Evolutionary conservation across 1,139 yeast species (phyloP).

Genomic region (Saccharomycopsis phalli): DNA sequence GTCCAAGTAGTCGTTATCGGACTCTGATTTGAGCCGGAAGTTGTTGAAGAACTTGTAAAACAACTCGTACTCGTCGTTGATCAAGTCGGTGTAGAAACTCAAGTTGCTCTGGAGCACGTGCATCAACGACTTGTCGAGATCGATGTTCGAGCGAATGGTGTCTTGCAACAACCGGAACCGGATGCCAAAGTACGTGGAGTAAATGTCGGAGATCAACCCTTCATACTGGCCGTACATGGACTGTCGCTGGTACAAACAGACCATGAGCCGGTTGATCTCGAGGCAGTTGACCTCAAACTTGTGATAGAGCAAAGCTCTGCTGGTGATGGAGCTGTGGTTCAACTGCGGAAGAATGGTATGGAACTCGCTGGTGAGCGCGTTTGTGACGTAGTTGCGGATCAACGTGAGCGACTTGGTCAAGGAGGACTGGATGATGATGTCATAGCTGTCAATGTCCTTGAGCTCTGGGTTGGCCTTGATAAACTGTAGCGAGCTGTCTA

Average conservation of each 20-base stretch:
- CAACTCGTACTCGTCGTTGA: constrained; percentile 52
- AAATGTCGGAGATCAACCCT: constrained; percentile 62
- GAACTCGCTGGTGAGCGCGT: constrained; percentile 42
- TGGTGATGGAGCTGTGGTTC: constrained; percentile 32
- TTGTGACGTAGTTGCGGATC: constrained; percentile 56
- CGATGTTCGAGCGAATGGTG: constrained; percentile 31
- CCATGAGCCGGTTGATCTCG: constrained; percentile 34
- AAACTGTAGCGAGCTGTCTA: constrained; percentile 53
- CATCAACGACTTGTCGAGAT: constrained; percentile 32
- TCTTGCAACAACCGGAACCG: constrained; percentile 41
- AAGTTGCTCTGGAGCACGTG: constrained; percentile 53
- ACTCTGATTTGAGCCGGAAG: constrained; percentile 5
- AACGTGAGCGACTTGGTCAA: constrained; percentile 75
- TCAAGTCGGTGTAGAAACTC: constrained; percentile 46
- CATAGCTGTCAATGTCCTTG: constrained; percentile 63
- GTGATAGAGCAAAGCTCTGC: constrained; percentile 50
- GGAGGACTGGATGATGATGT: constrained; percentile 72
- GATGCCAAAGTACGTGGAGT: constrained; percentile 49
- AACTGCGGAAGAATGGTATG: constrained; percentile 34
- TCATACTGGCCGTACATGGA: constrained; percentile 41
- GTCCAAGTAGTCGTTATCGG: constrained; percentile 9
- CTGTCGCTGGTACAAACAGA: constrained; percentile 15
- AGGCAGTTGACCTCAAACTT: constrained; percentile 44
- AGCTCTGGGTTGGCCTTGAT: constrained; percentile 42
- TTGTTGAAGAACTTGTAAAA: constrained; percentile 36